Base-by-base conservation (phyloP, 768 basidiomycete species). In the Termitomyces sp. region DNA sequence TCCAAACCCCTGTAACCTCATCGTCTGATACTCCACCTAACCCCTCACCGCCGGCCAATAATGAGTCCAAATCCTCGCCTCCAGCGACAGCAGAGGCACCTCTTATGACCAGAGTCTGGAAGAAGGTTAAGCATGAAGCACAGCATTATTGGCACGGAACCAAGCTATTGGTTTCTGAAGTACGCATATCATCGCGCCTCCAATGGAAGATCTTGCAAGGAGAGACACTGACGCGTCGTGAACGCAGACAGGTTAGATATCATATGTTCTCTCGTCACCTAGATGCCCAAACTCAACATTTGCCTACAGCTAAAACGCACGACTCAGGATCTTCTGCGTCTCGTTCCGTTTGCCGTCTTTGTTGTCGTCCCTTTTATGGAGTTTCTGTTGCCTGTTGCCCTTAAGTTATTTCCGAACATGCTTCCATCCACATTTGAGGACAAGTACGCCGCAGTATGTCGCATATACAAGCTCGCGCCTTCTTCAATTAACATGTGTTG, bases 331-430 rank as follows among this genome's bases (percentile, higher is more conserved):
- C 67, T 98, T 30, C 72, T 99, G 51, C 85, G 97, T 30, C 84
- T 99, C 14, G 85, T 98, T 22, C 97, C 97, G 1, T 99, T 99
- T 71, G 84, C 90, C 7, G 93, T 93, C 48, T 98, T 99, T 74
- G 67, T 98, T 59, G 77, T 97, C 63, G 92, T 99, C 2, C 97
- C 97, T 1, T 98, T 98, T 79, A 98, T 98, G 96, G 97, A 98
- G 68, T 69, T 99, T 17, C 78, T 99, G 5, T 82, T 99, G 2
- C 97, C 97, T 2, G 92, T 99, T 40, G 95, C 94, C 0, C 79
- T 99, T 61, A 97, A 96, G 70, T 72, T 99, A 43, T 99, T 99
- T 81, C 97, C 97, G 14, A 98, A 90, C 70, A 98, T 98, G 93
- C 82, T 99, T 5, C 97, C 97, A 0, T 95, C 92, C 0, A 99